Conservation (phyloP, 2,329 filamentous ascomycete species). For the Furcasterigmium furcatum region DNA sequence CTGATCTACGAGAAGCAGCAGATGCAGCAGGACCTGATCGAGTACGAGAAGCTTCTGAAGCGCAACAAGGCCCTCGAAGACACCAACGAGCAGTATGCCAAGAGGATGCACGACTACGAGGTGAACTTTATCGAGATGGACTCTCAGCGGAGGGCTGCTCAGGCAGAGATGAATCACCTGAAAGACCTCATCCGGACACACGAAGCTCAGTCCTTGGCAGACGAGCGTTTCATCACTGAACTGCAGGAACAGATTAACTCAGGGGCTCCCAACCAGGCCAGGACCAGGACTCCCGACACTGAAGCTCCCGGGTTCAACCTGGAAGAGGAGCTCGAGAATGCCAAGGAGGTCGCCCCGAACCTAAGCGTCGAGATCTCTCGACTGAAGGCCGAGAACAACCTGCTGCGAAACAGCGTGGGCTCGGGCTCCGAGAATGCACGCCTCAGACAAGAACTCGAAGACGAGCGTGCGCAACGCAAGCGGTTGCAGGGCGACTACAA, state of each 20-base stretch:
- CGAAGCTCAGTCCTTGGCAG: slow-evolving; percentile 40
- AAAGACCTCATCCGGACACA: slow-evolving; percentile 29
- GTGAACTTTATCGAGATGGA: slow-evolving; percentile 33
- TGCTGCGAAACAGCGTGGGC: slow-evolving; percentile 52
- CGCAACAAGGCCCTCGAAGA: slow-evolving; percentile 31
- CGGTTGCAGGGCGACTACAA: slow-evolving; percentile 52
- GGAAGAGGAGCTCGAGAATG: slow-evolving; percentile 58
- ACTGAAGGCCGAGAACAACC: slow-evolving; percentile 58
- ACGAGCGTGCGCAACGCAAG: slow-evolving; percentile 46
- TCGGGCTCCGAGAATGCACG: slow-evolving; percentile 51
- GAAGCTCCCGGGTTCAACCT: slow-evolving; percentile 38
- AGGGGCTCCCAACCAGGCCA: slow-evolving; percentile 14
- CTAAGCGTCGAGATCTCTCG: slow-evolving; percentile 52
- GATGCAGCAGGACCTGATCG: slow-evolving; percentile 42
- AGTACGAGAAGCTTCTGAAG: slow-evolving; percentile 28
- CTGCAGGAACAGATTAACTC: slow-evolving; percentile 56
- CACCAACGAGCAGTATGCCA: slow-evolving; percentile 25
- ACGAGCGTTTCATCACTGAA: slow-evolving; percentile 54
- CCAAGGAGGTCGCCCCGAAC: slow-evolving; percentile 34
- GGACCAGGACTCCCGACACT: slow-evolving; percentile 7
- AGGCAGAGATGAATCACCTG: slow-evolving; percentile 44
- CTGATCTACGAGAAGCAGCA: slow-evolving; percentile 54
- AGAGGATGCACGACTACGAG: slow-evolving; percentile 24
- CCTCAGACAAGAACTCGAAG: slow-evolving; percentile 54
- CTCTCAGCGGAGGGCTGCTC: slow-evolving; percentile 37